Percentiles rank a stretch among this genome's conserved stretches.
Conservation (phyloP, 257 asterid genomes). For the Dorcoceras hygrometricum region DNA sequence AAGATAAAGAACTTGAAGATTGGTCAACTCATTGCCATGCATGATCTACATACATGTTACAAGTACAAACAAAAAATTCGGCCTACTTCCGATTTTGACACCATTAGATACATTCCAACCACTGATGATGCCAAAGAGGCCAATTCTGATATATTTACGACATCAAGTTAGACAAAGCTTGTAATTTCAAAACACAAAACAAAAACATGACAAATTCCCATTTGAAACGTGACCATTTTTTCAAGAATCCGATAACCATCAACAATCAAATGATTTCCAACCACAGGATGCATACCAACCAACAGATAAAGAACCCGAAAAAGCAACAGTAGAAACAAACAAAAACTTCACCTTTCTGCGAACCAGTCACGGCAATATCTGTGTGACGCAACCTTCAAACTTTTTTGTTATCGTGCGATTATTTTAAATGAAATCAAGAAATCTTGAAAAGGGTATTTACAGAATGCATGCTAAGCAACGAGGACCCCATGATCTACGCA, state of each 20-base stretch:
- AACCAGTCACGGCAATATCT: conserved; percentile 4
- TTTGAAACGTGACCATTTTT: conserved; percentile 6
- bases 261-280: neutral
- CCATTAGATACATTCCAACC: neutral
- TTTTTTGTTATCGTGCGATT: conserved; percentile 6
- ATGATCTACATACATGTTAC: neutral
- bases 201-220: neutral
- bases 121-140: too few relatives aligned
- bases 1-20: neutral
- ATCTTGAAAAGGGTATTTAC: conserved; percentile 1
- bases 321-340: neutral
- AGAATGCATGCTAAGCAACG: conserved; percentile 39
- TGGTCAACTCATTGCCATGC: neutral
- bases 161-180: neutral
- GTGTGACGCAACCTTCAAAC: conserved; percentile 22
- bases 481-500: conserved; percentile 54
- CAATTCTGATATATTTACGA: too few relatives aligned
- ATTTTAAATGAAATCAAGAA: conserved; percentile 27
- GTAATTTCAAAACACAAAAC: neutral
- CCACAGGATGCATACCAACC: neutral
- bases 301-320: neutral
- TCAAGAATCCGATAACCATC: conserved; percentile 4
- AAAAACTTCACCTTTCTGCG: conserved; percentile 28
- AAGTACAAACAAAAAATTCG: neutral
- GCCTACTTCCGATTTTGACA: neutral